Evolutionary conservation across 768 basidiomycete species (phyloP).

Genomic region (Suillus placidus): DNA sequence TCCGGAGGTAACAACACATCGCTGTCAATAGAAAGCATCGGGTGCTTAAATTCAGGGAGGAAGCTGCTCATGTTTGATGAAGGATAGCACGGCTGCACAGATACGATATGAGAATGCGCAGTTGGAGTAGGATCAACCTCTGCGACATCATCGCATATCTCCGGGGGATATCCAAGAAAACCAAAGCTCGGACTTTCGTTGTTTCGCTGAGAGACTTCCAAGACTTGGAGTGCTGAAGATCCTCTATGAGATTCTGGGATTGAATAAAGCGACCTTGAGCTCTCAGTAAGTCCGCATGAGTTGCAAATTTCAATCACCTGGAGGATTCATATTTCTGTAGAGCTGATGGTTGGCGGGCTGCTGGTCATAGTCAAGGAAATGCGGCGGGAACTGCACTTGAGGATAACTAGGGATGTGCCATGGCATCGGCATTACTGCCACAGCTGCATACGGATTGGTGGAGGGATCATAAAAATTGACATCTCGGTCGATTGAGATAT

Average conservation of each 20-base stretch:
- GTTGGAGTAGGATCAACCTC: not conserved
- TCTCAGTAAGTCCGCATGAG: no score
- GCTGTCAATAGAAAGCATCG: not conserved
- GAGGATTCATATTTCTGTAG: not conserved
- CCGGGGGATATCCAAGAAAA: not conserved
- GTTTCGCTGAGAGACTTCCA: not conserved
- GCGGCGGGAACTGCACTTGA: not conserved
- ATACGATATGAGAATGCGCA: not conserved
- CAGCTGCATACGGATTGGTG: not conserved
- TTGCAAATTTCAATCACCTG: no score
- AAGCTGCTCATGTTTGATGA: not conserved
- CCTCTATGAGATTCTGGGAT: no score
- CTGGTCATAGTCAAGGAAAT: not conserved
- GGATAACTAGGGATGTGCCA: not conserved
- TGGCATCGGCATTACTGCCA: not conserved
- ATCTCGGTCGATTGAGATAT: not conserved
- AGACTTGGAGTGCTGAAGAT: no score
- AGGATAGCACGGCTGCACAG: not conserved
- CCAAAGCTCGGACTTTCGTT: no score
- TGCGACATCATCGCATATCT: not conserved
- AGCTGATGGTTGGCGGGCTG: not conserved
- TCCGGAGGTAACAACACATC: not conserved
- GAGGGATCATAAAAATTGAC: not conserved
- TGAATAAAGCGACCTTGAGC: no score
- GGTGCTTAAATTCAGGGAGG: not conserved